phyloP scores from a whole-genome alignment of 305 asterid species.

The Fraxinus xanthoxyloides region DNA sequence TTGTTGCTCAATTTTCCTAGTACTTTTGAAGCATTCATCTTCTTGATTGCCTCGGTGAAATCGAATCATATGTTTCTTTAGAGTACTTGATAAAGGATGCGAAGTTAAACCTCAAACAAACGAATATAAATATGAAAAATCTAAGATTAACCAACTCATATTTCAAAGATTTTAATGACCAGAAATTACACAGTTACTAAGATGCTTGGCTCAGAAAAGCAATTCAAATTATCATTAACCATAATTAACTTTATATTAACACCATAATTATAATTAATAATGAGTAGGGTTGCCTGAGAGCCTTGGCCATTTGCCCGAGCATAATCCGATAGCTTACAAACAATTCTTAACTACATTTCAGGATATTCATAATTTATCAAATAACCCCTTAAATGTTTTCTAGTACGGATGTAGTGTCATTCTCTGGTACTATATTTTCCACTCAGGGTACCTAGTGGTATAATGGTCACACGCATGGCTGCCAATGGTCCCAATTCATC shows the following conservation, averaged over 20 bases:
- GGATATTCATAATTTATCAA: no score
- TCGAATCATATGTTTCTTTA: not conserved
- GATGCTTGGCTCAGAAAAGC: slow-evolving; percentile 48
- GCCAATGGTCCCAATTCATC: slow-evolving; percentile 45
- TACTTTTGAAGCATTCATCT: not conserved
- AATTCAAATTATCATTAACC: slow-evolving; percentile 50
- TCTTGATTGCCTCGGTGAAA: not conserved
- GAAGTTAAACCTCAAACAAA: no score
- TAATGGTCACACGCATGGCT: slow-evolving; percentile 89
- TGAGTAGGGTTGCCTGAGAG: not conserved
- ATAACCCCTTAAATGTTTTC: not conserved
- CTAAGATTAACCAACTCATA: no score
- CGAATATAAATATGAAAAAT: no score
- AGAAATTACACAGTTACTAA: slow-evolving; percentile 45
- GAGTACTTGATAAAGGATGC: not conserved
- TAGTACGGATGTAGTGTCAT: not conserved
- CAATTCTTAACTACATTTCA: no score
- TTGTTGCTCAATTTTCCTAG: not conserved
- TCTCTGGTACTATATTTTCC: slow-evolving; percentile 14
- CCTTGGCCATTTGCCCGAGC: not conserved
- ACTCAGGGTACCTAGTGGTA: slow-evolving; percentile 35
- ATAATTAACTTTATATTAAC: slow-evolving; percentile 36
- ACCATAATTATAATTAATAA: slow-evolving; percentile 37
- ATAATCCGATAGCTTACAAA: no score
- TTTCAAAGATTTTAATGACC: slow-evolving; percentile 32